Evolutionary conservation across 192 early-diverging fungal species (phyloP).

Genomic region (Coemansia sp.): DNA sequence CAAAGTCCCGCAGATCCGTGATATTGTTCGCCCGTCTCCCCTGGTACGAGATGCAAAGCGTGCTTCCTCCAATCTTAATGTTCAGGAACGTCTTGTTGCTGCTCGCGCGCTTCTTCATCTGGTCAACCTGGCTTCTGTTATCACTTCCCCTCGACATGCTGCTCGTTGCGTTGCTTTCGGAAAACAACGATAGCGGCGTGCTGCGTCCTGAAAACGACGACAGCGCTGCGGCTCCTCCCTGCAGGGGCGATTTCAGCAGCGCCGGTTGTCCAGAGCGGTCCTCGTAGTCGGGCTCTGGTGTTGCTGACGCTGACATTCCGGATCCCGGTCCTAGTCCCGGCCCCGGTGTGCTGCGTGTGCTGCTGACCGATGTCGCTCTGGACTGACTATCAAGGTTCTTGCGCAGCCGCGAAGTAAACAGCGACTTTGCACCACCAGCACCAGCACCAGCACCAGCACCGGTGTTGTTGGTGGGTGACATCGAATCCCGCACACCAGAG

Average conservation of each 20-base stretch:
- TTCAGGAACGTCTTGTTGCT: conserved; percentile 88
- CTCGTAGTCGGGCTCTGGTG: background rate
- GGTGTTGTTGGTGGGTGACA: background rate
- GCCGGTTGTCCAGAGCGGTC: background rate
- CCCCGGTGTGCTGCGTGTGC: conserved; percentile 3
- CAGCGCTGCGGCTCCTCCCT: conserved; percentile 23
- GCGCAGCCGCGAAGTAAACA: conserved; percentile 27
- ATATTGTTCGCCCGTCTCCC: conserved; percentile 59
- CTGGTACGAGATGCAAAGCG: conserved; percentile 83
- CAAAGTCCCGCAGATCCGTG: conserved; percentile 54
- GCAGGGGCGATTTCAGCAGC: conserved; percentile 14
- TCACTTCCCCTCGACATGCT: conserved; percentile 35
- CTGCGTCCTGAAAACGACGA: conserved; percentile 31
- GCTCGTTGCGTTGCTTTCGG: conserved; percentile 39
- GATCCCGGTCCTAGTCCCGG: background rate
- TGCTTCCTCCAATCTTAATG: conserved; percentile 83
- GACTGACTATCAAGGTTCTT: conserved; percentile 21
- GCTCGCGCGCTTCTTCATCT: conserved; percentile 85
- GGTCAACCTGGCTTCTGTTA: conserved; percentile 59
- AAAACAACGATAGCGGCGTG: conserved; percentile 29
- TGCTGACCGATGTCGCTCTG: conserved; percentile 6
- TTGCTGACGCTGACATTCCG: background rate
- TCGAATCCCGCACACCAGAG: background rate
- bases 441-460: background rate
- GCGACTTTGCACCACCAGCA: conserved; percentile 7